Evolutionary conservation across 495 filamentous ascomycete genomes (phyloP).

Genomic region (Talaromyces ruber): DNA sequence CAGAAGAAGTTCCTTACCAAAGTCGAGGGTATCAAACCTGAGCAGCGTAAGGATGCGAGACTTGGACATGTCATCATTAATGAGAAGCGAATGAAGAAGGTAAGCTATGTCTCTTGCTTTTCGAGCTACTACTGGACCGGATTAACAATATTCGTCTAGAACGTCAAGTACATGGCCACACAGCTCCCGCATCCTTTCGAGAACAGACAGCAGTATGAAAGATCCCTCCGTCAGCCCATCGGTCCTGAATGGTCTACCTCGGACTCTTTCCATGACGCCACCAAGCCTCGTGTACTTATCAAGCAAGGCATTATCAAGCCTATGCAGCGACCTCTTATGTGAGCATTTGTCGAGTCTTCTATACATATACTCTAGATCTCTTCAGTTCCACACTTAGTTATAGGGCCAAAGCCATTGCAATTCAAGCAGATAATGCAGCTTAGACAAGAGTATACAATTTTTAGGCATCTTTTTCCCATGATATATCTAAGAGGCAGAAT

Average conservation of each 20-base stretch:
- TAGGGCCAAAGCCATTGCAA: not conserved
- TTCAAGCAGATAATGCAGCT: not conserved
- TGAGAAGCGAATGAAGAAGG: constrained; percentile 87
- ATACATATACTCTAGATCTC: not conserved
- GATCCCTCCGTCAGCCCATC: constrained; percentile 74
- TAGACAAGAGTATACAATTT: not conserved
- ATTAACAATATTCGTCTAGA: constrained; percentile 38
- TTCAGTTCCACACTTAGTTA: not conserved
- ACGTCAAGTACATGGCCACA: constrained; percentile 76
- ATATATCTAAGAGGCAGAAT: no score
- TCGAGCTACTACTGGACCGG: not conserved
- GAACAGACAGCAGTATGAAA: constrained; percentile 80
- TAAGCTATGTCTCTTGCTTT: constrained; percentile 17
- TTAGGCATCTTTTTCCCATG: not conserved
- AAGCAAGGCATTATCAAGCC: constrained; percentile 89
- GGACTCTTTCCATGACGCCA: constrained; percentile 78
- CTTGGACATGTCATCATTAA: constrained; percentile 82
- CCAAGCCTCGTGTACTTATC: constrained; percentile 85
- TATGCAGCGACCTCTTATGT: constrained; percentile 69
- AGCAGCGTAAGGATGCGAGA: constrained; percentile 72
- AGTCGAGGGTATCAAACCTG: constrained; percentile 65
- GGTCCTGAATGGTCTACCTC: constrained; percentile 95
- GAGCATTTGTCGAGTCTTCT: constrained; percentile 6
- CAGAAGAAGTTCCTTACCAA: constrained; percentile 59
- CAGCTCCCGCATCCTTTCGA: constrained; percentile 82